phyloP scores from a whole-genome alignment of 1,284 basidiomycete genomes.

The Agaricales sp. region DNA sequence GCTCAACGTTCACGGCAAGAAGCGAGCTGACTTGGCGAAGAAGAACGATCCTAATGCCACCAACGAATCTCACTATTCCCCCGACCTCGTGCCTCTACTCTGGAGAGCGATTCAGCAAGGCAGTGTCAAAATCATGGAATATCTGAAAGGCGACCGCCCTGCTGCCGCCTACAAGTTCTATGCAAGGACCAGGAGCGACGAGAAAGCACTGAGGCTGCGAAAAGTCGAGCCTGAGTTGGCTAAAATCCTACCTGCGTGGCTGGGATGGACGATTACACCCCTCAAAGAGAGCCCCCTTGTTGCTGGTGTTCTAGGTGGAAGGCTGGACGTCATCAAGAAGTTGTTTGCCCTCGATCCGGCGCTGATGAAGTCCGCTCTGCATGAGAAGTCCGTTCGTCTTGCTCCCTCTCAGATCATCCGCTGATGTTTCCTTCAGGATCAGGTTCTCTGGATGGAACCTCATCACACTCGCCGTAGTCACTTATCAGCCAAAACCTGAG shows the following conservation, averaged over 20 bases:
- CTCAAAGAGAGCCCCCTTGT: slow-evolving; percentile 40
- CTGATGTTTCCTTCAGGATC: slow-evolving; percentile 20
- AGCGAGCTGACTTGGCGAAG: slow-evolving; percentile 37
- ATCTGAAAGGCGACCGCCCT: slow-evolving; percentile 27
- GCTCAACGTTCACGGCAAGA: slow-evolving; percentile 49
- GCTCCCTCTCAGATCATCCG: slow-evolving; percentile 1
- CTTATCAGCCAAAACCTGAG: slow-evolving; percentile 14
- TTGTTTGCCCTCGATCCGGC: slow-evolving; percentile 29
- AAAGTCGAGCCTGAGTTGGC: slow-evolving; percentile 23
- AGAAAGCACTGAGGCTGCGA: slow-evolving; percentile 26
- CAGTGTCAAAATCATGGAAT: slow-evolving; percentile 30
- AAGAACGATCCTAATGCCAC: slow-evolving; percentile 35
- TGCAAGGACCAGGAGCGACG: slow-evolving; percentile 28
- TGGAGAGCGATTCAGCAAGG: slow-evolving; percentile 29
- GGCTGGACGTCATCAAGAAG: slow-evolving; percentile 28
- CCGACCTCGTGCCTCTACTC: slow-evolving; percentile 22
- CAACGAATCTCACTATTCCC: slow-evolving; percentile 5
- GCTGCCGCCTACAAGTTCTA: slow-evolving; percentile 31
- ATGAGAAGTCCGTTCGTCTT: slow-evolving; percentile 26
- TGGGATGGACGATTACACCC: slow-evolving; percentile 35
- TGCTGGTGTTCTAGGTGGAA: slow-evolving; percentile 26
- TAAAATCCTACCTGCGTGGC: slow-evolving; percentile 28
- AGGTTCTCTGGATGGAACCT: slow-evolving; percentile 35
- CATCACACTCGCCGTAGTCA: slow-evolving; percentile 30
- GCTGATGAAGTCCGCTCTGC: slow-evolving; percentile 27